phyloP scores from a whole-genome alignment of 1,139 yeast genomes.

The Blastobotrys niveus region DNA sequence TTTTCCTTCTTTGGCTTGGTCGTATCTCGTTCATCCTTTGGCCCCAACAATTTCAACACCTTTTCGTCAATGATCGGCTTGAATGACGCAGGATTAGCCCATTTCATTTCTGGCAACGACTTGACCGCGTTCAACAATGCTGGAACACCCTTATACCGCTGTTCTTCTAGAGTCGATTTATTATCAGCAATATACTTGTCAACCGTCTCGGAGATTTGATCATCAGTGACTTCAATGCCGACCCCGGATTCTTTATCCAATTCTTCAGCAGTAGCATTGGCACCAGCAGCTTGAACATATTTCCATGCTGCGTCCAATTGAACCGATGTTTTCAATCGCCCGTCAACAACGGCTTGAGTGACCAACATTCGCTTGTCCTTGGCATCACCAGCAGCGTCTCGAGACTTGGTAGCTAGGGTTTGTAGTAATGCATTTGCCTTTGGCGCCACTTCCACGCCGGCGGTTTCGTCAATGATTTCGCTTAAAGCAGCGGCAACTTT shows the following conservation, averaged over 20 bases:
- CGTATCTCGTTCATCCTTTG: slow-evolving; percentile 91
- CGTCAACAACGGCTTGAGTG: slow-evolving; percentile 57
- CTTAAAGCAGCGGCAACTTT: slow-evolving; percentile 70
- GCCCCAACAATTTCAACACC: slow-evolving; percentile 68
- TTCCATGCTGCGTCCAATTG: slow-evolving; percentile 80
- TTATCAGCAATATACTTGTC: slow-evolving; percentile 53
- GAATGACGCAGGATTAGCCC: slow-evolving; percentile 86
- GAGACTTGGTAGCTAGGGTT: slow-evolving; percentile 54
- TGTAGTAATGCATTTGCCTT: slow-evolving; percentile 60
- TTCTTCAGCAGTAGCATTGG: slow-evolving; percentile 39
- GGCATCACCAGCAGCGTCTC: slow-evolving; percentile 28
- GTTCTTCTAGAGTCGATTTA: slow-evolving; percentile 52
- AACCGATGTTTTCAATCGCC: slow-evolving; percentile 56
- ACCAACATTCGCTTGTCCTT: slow-evolving; percentile 44
- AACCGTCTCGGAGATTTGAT: slow-evolving; percentile 56
- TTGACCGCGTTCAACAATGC: slow-evolving; percentile 70
- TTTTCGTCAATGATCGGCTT: slow-evolving; percentile 82
- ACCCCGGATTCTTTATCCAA: slow-evolving; percentile 71
- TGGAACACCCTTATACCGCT: slow-evolving; percentile 75
- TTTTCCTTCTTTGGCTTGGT: slow-evolving; percentile 63
- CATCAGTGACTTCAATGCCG: slow-evolving; percentile 65
- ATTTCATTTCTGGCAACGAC: slow-evolving; percentile 66
- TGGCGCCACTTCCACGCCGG: slow-evolving; percentile 38
- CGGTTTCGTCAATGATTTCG: slow-evolving; percentile 47
- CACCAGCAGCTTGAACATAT: slow-evolving; percentile 48